These are phyloP conservation scores for Magnolia officinalis DNA, from an alignment of 164 flowering plant genomes.

Conservation along the genomic window DNA sequence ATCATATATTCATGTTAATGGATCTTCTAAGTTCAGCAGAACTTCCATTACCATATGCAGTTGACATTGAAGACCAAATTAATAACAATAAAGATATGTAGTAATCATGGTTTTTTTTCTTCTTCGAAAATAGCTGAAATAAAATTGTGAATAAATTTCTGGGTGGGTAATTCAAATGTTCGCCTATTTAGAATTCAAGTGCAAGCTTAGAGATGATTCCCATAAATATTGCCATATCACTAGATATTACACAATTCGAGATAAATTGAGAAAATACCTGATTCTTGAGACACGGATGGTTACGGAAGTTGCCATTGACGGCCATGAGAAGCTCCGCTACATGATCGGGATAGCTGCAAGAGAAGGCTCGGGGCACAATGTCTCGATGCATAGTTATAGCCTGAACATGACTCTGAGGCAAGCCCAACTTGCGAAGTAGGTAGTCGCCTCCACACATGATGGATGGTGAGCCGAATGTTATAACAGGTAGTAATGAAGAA, in stretches of 20 bases:
- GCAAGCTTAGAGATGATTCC: neutral
- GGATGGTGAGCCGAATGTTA: conserved; percentile 87
- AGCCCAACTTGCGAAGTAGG: conserved; percentile 65
- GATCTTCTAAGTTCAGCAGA: too few relatives aligned
- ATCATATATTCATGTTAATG: too few relatives aligned
- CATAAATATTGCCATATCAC: neutral
- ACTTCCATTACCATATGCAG: too few relatives aligned
- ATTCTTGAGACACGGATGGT: conserved; percentile 76
- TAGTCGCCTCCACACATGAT: conserved; percentile 91
- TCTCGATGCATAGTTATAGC: conserved; percentile 87
- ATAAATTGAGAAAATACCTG: conserved; percentile 43
- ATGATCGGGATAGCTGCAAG: conserved; percentile 80
- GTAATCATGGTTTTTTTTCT: too few relatives aligned
- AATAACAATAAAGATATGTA: too few relatives aligned
- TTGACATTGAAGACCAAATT: too few relatives aligned
- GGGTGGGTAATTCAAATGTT: too few relatives aligned
- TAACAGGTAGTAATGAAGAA: conserved; percentile 85
- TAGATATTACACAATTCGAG: neutral
- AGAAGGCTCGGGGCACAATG: conserved; percentile 96
- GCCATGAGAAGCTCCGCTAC: conserved; percentile 86
- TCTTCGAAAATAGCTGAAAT: too few relatives aligned
- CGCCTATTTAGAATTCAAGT: too few relatives aligned
- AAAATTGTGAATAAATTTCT: too few relatives aligned
- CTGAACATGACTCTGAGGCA: conserved; percentile 75
- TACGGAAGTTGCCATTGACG: conserved; percentile 75